Percentiles rank a stretch among this genome's conserved stretches.
phyloP scores from a whole-genome alignment of 345 rosid genomes.

The Rhodomyrtus tomentosa region DNA sequence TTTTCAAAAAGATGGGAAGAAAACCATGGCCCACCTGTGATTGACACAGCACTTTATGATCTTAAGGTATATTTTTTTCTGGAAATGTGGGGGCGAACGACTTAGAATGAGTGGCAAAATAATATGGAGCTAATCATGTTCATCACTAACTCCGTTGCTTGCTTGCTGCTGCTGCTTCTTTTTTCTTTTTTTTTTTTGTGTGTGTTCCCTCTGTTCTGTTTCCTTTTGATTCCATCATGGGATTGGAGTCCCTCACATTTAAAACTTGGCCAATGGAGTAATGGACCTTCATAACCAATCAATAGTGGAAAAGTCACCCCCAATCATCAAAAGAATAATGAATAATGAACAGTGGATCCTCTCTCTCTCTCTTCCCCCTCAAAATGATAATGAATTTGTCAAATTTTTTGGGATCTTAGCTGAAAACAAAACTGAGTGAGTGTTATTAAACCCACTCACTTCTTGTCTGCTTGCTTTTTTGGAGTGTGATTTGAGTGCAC shows the following conservation, averaged over 20 bases:
- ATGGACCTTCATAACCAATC: neutral
- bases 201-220: neutral
- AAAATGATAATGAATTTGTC: neutral
- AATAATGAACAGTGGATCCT: too few relatives aligned
- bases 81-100: neutral
- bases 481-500: neutral
- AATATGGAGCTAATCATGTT: slow-evolving; percentile 35
- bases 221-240: slow-evolving; percentile 8
- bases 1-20: slow-evolving; percentile 27
- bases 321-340: neutral
- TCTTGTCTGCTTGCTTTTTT: neutral
- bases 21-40: slow-evolving; percentile 13
- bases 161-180: too few relatives aligned
- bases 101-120: neutral
- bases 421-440: neutral
- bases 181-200: neutral
- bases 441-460: neutral
- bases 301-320: slow-evolving; percentile 3
- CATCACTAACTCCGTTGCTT: slow-evolving; percentile 13
- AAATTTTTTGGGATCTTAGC: neutral
- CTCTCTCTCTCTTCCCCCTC: neutral
- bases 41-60: neutral
- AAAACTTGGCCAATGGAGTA: slow-evolving; percentile 6
- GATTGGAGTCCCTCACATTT: slow-evolving; percentile 13
- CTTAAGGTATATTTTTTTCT: neutral